phyloP scores from a whole-genome alignment of 2,329 filamentous ascomycete genomes.

The Fusarium denticulatum region DNA sequence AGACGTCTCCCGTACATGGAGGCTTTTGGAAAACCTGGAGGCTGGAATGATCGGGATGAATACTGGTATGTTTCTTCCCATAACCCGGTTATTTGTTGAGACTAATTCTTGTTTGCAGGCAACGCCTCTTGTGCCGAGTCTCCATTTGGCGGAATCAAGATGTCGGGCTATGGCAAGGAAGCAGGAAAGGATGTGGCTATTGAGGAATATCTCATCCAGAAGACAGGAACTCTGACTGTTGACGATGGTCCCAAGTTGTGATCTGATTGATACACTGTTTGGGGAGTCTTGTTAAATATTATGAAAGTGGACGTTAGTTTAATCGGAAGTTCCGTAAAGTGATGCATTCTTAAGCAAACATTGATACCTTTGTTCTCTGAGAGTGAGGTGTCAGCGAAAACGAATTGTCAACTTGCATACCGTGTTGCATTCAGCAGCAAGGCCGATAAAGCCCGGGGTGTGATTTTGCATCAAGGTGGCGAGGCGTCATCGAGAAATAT shows the following conservation, averaged over 20 bases:
- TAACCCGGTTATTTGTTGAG: no score
- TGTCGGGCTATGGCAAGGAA: conserved; percentile 32
- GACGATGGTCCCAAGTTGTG: background rate
- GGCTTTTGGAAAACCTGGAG: conserved; percentile 21
- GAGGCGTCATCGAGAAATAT: no score
- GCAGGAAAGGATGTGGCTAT: conserved; percentile 55
- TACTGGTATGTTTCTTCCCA: conserved; percentile 1
- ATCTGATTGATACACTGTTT: accelerated
- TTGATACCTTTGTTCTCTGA: accelerated
- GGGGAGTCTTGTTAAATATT: accelerated
- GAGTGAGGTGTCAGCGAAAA: no score
- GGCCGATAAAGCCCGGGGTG: accelerated
- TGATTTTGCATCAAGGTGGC: no score
- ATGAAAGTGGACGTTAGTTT: background rate
- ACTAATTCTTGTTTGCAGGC: background rate
- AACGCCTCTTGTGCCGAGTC: conserved; percentile 50
- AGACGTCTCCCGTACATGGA: conserved; percentile 21
- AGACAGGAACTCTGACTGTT: conserved; percentile 42
- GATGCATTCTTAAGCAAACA: background rate
- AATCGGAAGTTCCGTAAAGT: accelerated
- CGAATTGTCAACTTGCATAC: accelerated
- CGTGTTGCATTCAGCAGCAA: background rate
- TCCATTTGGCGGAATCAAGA: conserved; percentile 44
- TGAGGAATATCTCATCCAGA: conserved; percentile 55
- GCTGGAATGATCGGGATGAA: conserved; percentile 32